Evolutionary conservation across 306 rosid species (phyloP), one percentile per base, ranked within the genome.

Genomic region (Vigna reflexopilosa): DNA sequence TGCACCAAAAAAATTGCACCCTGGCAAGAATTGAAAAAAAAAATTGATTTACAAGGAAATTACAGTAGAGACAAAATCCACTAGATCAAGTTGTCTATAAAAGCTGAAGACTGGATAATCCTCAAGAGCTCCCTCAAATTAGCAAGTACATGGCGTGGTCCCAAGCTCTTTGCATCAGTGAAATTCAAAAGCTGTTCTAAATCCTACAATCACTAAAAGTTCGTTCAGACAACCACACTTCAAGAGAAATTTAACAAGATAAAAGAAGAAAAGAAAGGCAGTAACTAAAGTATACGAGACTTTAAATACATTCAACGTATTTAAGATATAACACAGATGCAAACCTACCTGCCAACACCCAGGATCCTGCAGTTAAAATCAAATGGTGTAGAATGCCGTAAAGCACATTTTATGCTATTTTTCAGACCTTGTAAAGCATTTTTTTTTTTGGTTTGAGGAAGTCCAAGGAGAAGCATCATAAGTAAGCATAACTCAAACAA

Each of bases 61-160:
- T 83, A 24, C 77, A 59, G 51, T 50, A 57, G 73, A 79, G 73
- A 77, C 48, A 75, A 30, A 55, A 76, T 26, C 80, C 44, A 32
- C 49, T 68, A 81, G 52, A 81, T 83, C 88, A 87, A 54, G 81
- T 56, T 77, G 83, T 93, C 93, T 72, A 80, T 76, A 80, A 72
- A 93, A 87, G 89, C 86, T 82, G 93, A 79, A 77, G 96, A 91
- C 75, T 86, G 98, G 80, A 96, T 83, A 19, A 84, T 89, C 86
- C 97, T 91, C 64, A 82, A 79, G 85, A 96, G 93, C 93, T 96
- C 98, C 90, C 93, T 93, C 84, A 96, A 87, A 83, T 96, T 96
- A 20, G 97, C 94, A 83, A 96, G 83, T 55, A 96, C 82, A 71
- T 96, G 90, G 36, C 99, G 90, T 2, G 97, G 99, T 28, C 99